Conservation (phyloP, 1,139 yeast genomes). For the Hansenula sp. region DNA sequence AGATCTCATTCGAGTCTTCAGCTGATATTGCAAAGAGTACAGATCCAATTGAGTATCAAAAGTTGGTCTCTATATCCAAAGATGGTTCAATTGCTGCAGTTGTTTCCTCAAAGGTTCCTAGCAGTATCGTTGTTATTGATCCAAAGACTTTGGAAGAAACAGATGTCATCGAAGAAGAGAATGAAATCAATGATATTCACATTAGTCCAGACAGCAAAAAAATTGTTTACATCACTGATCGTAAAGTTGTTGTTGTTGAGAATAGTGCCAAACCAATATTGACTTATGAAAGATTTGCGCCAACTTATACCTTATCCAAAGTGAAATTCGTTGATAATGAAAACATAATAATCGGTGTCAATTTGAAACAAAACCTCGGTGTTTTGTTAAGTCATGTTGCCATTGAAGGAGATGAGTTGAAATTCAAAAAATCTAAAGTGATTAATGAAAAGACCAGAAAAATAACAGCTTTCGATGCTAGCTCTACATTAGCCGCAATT, state of each 20-base stretch:
- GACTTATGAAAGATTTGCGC: constrained; percentile 29
- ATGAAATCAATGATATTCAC: constrained; percentile 43
- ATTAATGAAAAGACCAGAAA: constrained; percentile 53
- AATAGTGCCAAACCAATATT: constrained; percentile 39
- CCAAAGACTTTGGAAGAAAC: constrained; percentile 49
- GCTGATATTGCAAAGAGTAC: constrained; percentile 34
- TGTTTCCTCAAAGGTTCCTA: constrained; percentile 57
- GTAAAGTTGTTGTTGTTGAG: constrained; percentile 48
- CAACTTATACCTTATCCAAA: constrained; percentile 44
- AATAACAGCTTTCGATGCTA: constrained; percentile 64
- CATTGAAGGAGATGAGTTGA: constrained; percentile 10
- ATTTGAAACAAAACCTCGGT: constrained; percentile 41
- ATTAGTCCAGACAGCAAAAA: constrained; percentile 47
- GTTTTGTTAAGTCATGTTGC: constrained; percentile 26
- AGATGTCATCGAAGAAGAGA: constrained; percentile 44
- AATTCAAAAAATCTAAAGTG: constrained; percentile 36
- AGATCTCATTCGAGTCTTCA: constrained; percentile 56
- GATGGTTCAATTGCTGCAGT: constrained; percentile 57
- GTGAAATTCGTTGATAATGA: constrained; percentile 52
- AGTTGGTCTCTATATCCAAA: constrained; percentile 46
- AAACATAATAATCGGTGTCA: constrained; percentile 51
- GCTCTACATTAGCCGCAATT: constrained; percentile 53
- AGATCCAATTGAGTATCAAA: constrained; percentile 53
- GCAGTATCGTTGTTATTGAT: constrained; percentile 53
- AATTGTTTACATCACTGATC: constrained; percentile 53